These are phyloP conservation scores for Glonium stellatum DNA, from an alignment of 495 filamentous ascomycete species.

Conservation along the genomic window DNA sequence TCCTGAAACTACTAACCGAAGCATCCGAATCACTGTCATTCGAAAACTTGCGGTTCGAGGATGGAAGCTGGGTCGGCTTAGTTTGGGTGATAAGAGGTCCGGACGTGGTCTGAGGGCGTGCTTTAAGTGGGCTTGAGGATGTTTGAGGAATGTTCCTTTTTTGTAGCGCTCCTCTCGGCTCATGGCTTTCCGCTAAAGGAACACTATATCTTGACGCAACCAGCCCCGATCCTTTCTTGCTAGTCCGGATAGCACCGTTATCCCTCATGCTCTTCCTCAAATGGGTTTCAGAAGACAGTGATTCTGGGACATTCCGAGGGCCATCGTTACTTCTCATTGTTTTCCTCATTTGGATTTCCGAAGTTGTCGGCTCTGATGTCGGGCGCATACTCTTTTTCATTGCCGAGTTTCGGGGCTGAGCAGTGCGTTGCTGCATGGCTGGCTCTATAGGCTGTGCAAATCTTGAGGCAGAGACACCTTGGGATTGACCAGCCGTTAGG, in stretches of 20 bases:
- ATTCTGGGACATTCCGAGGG: background rate
- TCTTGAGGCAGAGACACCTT: background rate
- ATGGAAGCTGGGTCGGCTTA: constrained; percentile 12
- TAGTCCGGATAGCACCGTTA: constrained; percentile 35
- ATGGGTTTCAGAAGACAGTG: constrained; percentile 23
- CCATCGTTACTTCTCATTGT: constrained; percentile 9
- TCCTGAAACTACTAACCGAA: constrained; percentile 54
- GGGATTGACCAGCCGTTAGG: background rate
- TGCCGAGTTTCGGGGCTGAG: constrained; percentile 26
- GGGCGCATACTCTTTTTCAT: constrained; percentile 28
- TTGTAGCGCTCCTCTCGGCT: constrained; percentile 33
- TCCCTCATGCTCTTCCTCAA: constrained; percentile 39
- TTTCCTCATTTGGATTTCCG: constrained; percentile 22
- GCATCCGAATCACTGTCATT: constrained; percentile 53
- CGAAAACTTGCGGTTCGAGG: constrained; percentile 34
- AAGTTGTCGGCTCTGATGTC: constrained; percentile 6
- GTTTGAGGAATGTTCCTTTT: constrained; percentile 33
- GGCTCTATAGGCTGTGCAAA: background rate
- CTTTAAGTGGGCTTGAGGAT: constrained; percentile 1
- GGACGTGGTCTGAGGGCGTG: constrained; percentile 17
- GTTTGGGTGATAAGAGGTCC: constrained; percentile 16
- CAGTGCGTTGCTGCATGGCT: background rate
- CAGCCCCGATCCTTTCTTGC: constrained; percentile 35
- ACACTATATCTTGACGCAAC: constrained; percentile 25
- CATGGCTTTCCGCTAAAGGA: constrained; percentile 10